Percentiles rank a stretch among this genome's conserved stretches.
Evolutionary conservation across 805 yeast genomes (phyloP).

Genomic region (Metschnikowia dekortorum): DNA sequence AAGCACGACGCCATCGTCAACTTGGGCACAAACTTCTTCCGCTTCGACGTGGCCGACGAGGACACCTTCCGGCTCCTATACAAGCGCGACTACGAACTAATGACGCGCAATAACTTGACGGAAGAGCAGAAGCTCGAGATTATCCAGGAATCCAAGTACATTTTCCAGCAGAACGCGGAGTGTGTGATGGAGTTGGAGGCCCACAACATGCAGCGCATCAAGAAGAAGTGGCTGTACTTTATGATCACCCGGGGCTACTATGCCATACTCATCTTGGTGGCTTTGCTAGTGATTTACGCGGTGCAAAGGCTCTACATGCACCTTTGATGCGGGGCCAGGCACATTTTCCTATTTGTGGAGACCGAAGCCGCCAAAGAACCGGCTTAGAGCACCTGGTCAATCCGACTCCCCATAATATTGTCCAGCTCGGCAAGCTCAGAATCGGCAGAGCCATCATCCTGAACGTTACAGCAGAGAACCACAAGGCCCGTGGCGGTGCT

Average conservation of each 20-base stretch:
- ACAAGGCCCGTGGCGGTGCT: no score
- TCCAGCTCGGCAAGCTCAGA: no score
- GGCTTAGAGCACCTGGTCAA: no score
- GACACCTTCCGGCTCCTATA: conserved; percentile 59
- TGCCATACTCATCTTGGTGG: conserved; percentile 29
- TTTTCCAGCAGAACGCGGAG: conserved; percentile 57
- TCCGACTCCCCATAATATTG: no score
- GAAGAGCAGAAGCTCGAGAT: conserved; percentile 69
- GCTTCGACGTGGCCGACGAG: conserved; percentile 66
- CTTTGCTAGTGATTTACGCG: conserved; percentile 24
- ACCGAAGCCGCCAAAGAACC: no score
- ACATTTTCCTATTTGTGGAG: no score
- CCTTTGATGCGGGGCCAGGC: not conserved
- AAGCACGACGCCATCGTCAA: conserved; percentile 58
- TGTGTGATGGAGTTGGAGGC: conserved; percentile 65
- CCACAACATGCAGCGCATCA: conserved; percentile 57
- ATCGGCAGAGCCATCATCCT: no score
- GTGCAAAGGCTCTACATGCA: not conserved
- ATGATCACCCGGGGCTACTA: conserved; percentile 51
- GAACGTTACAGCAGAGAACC: no score
- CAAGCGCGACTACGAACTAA: conserved; percentile 73
- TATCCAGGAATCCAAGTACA: conserved; percentile 61
- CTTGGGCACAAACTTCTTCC: conserved; percentile 61
- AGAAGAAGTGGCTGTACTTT: conserved; percentile 51
- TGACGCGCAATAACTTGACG: conserved; percentile 64